Evolutionary conservation across 2,329 filamentous ascomycete species (phyloP).

Genomic region (Verticillium alfalfae): DNA sequence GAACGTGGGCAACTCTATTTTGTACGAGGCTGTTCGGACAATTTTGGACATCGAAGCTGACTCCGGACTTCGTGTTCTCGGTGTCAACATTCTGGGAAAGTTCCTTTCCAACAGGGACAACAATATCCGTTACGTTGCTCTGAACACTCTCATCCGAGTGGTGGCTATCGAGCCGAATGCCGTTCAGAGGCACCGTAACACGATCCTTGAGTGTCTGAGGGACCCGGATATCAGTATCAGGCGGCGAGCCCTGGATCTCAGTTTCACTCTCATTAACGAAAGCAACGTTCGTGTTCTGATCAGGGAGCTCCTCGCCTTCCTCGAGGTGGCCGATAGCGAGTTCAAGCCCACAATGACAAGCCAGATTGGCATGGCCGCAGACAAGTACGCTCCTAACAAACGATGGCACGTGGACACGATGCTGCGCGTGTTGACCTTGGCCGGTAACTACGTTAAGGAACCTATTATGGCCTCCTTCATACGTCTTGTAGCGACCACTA

Average conservation of each 20-base stretch:
- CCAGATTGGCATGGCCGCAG: conserved; percentile 94
- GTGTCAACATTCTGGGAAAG: conserved; percentile 97
- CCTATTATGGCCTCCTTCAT: conserved; percentile 97
- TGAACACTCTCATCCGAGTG: conserved; percentile 97
- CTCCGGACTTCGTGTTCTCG: conserved; percentile 85
- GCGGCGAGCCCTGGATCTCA: conserved; percentile 89
- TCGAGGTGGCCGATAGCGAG: conserved; percentile 96
- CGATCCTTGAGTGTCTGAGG: conserved; percentile 89
- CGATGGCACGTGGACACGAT: conserved; percentile 99
- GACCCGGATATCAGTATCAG: conserved; percentile 98
- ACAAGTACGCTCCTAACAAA: conserved; percentile 94
- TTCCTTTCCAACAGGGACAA: conserved; percentile 98
- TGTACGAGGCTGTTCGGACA: conserved; percentile 94
- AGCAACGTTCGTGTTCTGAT: conserved; percentile 92
- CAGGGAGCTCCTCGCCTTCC: conserved; percentile 85
- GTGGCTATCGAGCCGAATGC: conserved; percentile 97
- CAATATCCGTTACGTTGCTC: conserved; percentile 95
- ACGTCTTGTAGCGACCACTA: conserved; percentile 87
- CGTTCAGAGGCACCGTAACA: conserved; percentile 94
- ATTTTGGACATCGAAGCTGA: conserved; percentile 98
- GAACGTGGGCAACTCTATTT: conserved; percentile 96
- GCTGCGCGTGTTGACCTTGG: conserved; percentile 85
- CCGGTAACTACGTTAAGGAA: conserved; percentile 96
- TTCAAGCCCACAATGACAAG: conserved; percentile 99
- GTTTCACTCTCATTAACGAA: conserved; percentile 97